Percentiles rank a stretch among this genome's conserved stretches.
phyloP scores from a whole-genome alignment of 805 yeast genomes.

The Lipomyces mesembrius region DNA sequence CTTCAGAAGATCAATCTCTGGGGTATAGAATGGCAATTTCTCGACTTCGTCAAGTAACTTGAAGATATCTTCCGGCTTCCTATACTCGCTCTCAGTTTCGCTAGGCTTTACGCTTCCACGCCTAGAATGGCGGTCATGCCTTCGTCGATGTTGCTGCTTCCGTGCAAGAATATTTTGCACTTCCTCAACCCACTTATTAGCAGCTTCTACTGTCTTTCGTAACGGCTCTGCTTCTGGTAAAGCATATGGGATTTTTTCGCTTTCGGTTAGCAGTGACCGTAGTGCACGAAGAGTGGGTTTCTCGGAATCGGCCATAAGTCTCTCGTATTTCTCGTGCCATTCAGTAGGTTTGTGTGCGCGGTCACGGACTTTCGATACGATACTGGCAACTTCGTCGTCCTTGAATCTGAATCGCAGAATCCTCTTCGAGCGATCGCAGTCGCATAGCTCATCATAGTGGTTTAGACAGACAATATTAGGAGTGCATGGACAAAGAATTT shows the following conservation, averaged over 20 bases:
- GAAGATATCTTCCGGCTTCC: conserved; percentile 46
- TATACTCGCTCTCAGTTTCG: conserved; percentile 38
- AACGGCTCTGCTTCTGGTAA: conserved; percentile 50
- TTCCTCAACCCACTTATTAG: conserved; percentile 58
- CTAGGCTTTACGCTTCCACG: conserved; percentile 11
- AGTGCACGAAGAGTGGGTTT: conserved; percentile 56
- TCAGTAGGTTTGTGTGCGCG: conserved; percentile 54
- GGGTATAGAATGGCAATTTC: conserved; percentile 54
- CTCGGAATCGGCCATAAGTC: conserved; percentile 45
- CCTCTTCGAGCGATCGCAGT: conserved; percentile 17
- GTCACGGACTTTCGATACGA: conserved; percentile 48
- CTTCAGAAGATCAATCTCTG: conserved; percentile 63
- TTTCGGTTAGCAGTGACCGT: conserved; percentile 56
- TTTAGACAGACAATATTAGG: conserved; percentile 28
- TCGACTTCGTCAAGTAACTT: conserved; percentile 55
- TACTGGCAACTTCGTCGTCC: conserved; percentile 57
- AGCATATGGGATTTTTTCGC: conserved; percentile 56
- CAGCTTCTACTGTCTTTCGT: conserved; percentile 50
- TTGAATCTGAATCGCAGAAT: conserved; percentile 45
- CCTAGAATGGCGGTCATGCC: conserved; percentile 35
- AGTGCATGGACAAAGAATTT: conserved; percentile 26
- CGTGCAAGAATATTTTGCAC: conserved; percentile 59
- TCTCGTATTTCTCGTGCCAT: conserved; percentile 58
- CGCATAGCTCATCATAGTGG: conserved; percentile 34
- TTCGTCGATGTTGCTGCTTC: conserved; percentile 57